These are phyloP conservation scores for Linum trigynum DNA, from an alignment of 345 rosid species.

Conservation along the genomic window DNA sequence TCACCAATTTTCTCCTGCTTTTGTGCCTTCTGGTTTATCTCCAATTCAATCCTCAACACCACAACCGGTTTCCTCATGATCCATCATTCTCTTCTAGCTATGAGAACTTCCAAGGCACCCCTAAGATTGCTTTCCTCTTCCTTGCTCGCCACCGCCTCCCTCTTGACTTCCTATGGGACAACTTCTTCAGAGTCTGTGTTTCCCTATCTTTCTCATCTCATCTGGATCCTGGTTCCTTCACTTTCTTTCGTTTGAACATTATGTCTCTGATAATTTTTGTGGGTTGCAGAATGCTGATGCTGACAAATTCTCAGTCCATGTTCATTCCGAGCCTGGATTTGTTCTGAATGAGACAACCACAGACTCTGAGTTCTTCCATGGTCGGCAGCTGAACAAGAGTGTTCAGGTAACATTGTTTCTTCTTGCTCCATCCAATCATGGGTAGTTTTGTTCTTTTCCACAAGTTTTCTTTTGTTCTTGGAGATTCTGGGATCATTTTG, in stretches of 20 bases:
- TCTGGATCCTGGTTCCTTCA: background rate
- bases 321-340: conserved; percentile 77
- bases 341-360: conserved; percentile 62
- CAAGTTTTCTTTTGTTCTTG: background rate
- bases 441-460: background rate
- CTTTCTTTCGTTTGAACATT: background rate
- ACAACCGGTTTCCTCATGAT: background rate
- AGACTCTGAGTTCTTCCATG: conserved; percentile 57
- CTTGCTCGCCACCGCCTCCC: conserved; percentile 24
- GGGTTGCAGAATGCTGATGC: conserved; percentile 44
- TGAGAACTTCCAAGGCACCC: conserved; percentile 11
- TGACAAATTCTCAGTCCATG: conserved; percentile 51
- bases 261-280: background rate
- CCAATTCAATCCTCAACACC: background rate
- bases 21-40: background rate
- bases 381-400: conserved; percentile 61
- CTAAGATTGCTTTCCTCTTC: conserved; percentile 29
- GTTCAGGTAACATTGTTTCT: conserved; percentile 35
- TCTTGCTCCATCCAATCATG: background rate
- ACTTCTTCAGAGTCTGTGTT: conserved; percentile 20
- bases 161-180: conserved; percentile 30
- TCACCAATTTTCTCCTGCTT: background rate
- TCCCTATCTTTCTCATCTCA: background rate
- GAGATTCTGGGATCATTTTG: too few species aligned
- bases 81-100: background rate